Evolutionary conservation across 495 filamentous ascomycete species (phyloP).

Genomic region (Lasiosphaeria miniovina): DNA sequence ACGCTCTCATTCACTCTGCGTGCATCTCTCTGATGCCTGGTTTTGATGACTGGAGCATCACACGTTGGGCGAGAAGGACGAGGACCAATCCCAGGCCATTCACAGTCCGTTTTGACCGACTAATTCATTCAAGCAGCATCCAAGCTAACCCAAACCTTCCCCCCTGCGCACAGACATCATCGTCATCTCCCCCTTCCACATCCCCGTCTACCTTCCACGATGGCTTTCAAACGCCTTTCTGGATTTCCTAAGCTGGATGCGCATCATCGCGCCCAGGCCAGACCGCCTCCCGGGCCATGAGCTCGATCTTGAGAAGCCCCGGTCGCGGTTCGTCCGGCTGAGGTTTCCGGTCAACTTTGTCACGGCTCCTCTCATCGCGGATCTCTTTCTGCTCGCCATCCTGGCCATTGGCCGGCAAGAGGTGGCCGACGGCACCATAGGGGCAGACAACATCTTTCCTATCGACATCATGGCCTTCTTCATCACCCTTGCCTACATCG

Average conservation of each 20-base stretch:
- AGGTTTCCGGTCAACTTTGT: constrained; percentile 63
- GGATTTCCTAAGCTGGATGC: constrained; percentile 40
- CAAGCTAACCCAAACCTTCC: not conserved
- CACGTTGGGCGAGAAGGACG: too few species aligned
- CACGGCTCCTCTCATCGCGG: constrained; percentile 61
- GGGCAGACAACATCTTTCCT: constrained; percentile 57
- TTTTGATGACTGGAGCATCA: too few species aligned
- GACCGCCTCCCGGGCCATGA: not conserved
- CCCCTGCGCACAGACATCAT: constrained; percentile 47
- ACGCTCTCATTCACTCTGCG: not conserved
- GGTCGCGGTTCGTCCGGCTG: constrained; percentile 40
- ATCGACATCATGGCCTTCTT: constrained; percentile 68
- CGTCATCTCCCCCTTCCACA: constrained; percentile 62
- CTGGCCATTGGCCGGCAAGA: constrained; percentile 58
- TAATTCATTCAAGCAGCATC: not conserved
- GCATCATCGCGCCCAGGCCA: constrained; percentile 48
- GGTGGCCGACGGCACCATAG: constrained; percentile 60
- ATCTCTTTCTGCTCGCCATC: constrained; percentile 64
- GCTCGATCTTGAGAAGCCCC: not conserved
- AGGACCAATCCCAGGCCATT: too few species aligned
- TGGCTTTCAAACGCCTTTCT: constrained; percentile 40
- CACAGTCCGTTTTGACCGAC: not conserved
- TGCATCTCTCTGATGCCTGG: not conserved
- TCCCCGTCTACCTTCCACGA: constrained; percentile 55
- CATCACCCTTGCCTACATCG: constrained; percentile 68